Evolutionary conservation across 192 early-diverging fungal genomes (phyloP), one percentile per base, ranked within the genome.

Genomic region (Linnemannia elongata): DNA sequence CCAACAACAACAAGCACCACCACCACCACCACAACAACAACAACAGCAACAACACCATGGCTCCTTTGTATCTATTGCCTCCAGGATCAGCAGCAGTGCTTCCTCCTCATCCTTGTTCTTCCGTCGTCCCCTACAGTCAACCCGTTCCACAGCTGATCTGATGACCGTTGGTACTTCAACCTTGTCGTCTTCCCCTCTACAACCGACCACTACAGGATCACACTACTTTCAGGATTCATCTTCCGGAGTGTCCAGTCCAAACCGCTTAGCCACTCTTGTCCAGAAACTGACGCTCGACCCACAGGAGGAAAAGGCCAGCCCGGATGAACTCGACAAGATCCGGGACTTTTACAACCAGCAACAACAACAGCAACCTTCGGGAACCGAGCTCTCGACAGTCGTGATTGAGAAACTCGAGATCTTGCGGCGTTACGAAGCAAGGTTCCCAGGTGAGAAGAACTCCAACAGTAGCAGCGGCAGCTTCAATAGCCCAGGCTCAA

Each of bases 361-460:
- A 27, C 73, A 47, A 36, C 20, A 57, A 30, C 49, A 57, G 15
- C 52, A 82, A 54, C 81, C 69, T 74, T 57, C 70, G n/a, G 82
- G 76, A 78, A 73, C 71, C 75, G 76, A 77, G 70, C 75, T 83
- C 45, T 54, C 88, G 39, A 78, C 79, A 60, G 80, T 66, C 38
- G 78, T 89, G 57, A 68, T 80, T 55, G 80, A 85, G 76, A 85
- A 89, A 76, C 73, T 89, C 30, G 83, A 72, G 60, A 72, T 86
- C 70, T 72, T 89, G 72, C 83, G 82, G 72, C 83, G 84, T 55
- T 89, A 85, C 66, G 83, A 89, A 60, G 69, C 80, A 68, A 78
- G 80, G 72, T 84, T 89, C 79, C 83, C 83, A 85, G 88, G 88
- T 89, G 81, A 78, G 88, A 77, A 79, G 73, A n/a, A 42, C 49